A percentile compares a stretch with the other conserved stretches of the same genome.
phyloP scores from a whole-genome alignment of 148 eudicot species.

The Diospyros lotus region DNA sequence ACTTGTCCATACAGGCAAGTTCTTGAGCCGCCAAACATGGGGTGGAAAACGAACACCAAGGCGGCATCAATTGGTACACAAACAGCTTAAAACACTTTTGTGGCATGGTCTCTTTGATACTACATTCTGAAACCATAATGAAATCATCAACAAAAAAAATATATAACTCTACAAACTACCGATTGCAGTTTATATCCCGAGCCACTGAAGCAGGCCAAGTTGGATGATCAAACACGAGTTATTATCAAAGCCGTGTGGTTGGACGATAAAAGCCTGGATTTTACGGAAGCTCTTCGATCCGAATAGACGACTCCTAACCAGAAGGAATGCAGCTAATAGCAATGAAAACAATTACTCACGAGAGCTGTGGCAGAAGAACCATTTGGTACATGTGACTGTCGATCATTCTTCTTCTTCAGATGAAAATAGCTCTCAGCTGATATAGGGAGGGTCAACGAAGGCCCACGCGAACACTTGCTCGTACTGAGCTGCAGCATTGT shows the following conservation, averaged over 20 bases:
- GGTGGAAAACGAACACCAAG: too few relatives aligned
- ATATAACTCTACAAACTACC: too few relatives aligned
- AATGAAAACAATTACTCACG: not conserved
- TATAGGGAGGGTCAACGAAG: conserved; percentile 74
- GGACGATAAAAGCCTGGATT: not conserved
- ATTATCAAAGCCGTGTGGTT: not conserved
- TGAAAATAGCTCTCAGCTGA: conserved; percentile 15
- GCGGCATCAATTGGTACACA: too few relatives aligned
- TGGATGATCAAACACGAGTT: not conserved
- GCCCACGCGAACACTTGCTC: conserved; percentile 92
- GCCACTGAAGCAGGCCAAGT: not conserved
- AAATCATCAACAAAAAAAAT: too few relatives aligned
- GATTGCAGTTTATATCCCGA: too few relatives aligned
- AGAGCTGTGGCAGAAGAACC: not conserved
- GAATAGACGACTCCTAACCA: not conserved
- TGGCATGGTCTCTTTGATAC: too few relatives aligned
- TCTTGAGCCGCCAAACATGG: too few relatives aligned
- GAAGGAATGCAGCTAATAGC: conserved; percentile 5
- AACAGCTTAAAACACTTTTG: too few relatives aligned
- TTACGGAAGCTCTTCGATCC: not conserved
- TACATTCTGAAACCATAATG: too few relatives aligned
- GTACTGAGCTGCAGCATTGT: conserved; percentile 85
- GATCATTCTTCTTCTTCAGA: not conserved
- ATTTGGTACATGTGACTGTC: not conserved
- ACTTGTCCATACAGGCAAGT: too few relatives aligned